Conservation (phyloP, 148 eudicot genomes). For the Amaranthus palmeri region DNA sequence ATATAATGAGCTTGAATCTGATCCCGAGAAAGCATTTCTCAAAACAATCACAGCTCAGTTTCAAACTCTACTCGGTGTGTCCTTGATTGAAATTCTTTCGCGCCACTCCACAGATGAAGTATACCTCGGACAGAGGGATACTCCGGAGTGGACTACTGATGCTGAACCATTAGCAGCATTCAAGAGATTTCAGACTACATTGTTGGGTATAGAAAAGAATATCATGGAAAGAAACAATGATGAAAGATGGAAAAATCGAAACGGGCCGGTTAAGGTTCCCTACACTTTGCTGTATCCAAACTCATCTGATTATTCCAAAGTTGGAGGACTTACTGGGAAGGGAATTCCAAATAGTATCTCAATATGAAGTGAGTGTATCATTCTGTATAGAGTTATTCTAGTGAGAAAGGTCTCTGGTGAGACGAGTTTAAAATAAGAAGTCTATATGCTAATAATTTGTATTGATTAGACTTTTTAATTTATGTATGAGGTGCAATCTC, state of each 20-base stretch:
- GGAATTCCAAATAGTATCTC: slow-evolving; percentile 76
- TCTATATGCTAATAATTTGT: too few species aligned
- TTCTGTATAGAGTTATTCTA: background rate
- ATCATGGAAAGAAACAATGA: slow-evolving; percentile 48
- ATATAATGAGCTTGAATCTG: slow-evolving; percentile 45
- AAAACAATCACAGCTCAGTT: slow-evolving; percentile 56
- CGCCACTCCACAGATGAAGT: slow-evolving; percentile 63
- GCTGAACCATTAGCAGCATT: slow-evolving; percentile 42
- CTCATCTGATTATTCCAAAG: slow-evolving; percentile 42
- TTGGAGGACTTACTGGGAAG: slow-evolving; percentile 48
- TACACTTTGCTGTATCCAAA: slow-evolving; percentile 63
- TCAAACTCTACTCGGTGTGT: slow-evolving; percentile 62
- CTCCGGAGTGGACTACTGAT: slow-evolving; percentile 55
- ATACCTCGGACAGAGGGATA: slow-evolving; percentile 66
- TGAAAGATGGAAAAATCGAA: slow-evolving; percentile 40
- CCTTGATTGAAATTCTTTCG: slow-evolving; percentile 60
- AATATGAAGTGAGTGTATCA: slow-evolving; percentile 17
- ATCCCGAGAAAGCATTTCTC: slow-evolving; percentile 45
- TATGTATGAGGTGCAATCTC: too few species aligned
- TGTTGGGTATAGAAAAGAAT: slow-evolving; percentile 36
- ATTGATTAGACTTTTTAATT: too few species aligned
- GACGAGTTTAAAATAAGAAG: too few species aligned
- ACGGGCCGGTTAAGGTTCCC: slow-evolving; percentile 55
- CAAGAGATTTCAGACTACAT: slow-evolving; percentile 30
- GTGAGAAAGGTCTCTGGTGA: too few species aligned